These are phyloP conservation scores for Cystoisospora suis DNA, from an alignment of 169 alveolate genomes.

Conservation along the genomic window DNA sequence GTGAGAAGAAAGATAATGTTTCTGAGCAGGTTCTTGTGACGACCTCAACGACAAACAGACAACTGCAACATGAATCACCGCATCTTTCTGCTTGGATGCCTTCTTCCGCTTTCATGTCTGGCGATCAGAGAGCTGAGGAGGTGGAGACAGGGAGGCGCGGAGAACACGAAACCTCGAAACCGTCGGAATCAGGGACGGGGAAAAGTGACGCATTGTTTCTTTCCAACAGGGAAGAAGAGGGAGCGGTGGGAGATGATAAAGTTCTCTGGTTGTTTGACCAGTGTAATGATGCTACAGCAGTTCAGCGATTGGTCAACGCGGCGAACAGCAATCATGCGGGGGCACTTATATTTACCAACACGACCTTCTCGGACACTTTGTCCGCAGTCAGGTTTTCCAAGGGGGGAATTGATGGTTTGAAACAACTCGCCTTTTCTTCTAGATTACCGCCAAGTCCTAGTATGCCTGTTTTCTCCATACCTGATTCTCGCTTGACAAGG, in stretches of 20 bases:
- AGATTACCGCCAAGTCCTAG: neutral
- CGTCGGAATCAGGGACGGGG: neutral
- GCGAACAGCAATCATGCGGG: conserved; percentile 36
- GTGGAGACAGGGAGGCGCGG: neutral
- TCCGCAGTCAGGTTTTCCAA: neutral
- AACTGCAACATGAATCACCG: too few relatives aligned
- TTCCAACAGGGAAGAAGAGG: neutral
- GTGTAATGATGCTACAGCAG: conserved; percentile 15
- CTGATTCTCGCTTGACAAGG: conserved; percentile 26
- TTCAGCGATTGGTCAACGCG: conserved; percentile 12
- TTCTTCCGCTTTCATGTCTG: neutral
- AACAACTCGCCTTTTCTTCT: neutral
- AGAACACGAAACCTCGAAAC: neutral
- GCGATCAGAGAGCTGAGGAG: neutral
- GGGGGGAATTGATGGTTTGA: neutral
- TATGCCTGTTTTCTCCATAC: conserved; percentile 41
- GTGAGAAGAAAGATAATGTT: too few relatives aligned
- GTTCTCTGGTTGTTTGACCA: conserved; percentile 30
- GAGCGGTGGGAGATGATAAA: conserved; percentile 14
- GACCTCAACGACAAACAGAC: too few relatives aligned
- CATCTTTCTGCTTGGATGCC: too few relatives aligned
- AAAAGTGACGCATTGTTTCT: neutral
- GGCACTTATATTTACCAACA: conserved; percentile 41
- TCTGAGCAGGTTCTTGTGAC: too few relatives aligned
- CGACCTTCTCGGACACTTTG: neutral